Conservation (phyloP, 305 asterid genomes). For the Solanum hybrid region DNA sequence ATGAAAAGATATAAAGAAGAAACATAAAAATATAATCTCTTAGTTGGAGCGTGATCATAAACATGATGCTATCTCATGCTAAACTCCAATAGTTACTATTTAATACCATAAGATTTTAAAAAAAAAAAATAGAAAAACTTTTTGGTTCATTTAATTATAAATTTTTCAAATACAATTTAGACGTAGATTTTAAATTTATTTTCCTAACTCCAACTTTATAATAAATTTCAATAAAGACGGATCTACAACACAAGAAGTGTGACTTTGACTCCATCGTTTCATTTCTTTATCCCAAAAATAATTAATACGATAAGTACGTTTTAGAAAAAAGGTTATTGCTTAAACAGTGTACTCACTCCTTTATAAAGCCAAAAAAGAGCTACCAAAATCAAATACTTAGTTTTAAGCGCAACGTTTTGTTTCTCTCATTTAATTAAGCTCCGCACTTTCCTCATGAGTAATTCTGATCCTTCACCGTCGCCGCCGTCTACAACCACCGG, state of each 20-base stretch:
- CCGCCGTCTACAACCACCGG: conserved; percentile 12
- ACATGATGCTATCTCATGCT: background rate
- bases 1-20: background rate
- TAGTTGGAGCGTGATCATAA: background rate
- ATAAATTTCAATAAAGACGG: background rate
- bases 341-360: background rate
- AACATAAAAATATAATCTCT: background rate
- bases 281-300: background rate
- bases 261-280: background rate
- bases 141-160: background rate
- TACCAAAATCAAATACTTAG: background rate
- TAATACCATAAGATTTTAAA: no score
- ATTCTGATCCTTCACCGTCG: conserved; percentile 22
- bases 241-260: background rate
- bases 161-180: background rate
- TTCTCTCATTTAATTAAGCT: background rate
- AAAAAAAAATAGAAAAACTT: background rate
- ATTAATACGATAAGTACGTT: background rate
- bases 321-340: background rate
- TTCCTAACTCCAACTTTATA: background rate
- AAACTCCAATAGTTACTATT: background rate
- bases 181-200: background rate
- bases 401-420: background rate
- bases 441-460: conserved; percentile 19
- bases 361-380: background rate